These are phyloP conservation scores for Aspergillus melleus DNA, from an alignment of 2,329 filamentous ascomycete genomes.

Conservation along the genomic window DNA sequence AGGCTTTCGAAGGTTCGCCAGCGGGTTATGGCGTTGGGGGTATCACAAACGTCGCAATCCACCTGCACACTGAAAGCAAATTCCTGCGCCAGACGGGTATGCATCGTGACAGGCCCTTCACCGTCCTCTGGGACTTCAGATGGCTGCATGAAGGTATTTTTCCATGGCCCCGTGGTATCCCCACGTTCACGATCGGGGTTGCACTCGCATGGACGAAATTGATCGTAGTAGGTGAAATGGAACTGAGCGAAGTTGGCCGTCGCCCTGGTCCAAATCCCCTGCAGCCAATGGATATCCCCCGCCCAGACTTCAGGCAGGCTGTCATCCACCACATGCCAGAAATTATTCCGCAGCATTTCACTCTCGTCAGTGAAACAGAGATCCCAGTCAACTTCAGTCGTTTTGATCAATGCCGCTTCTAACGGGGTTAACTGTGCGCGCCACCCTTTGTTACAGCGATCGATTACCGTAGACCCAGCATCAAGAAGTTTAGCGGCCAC, in stretches of 20 bases:
- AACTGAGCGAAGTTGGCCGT: constrained; percentile 32
- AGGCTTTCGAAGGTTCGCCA: constrained; percentile 20
- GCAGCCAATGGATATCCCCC: background rate
- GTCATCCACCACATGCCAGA: constrained; percentile 13
- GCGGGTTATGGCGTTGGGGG: background rate
- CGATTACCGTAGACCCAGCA: constrained; percentile 35
- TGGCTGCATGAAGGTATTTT: background rate
- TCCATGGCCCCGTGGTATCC: background rate
- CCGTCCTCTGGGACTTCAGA: background rate
- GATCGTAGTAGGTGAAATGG: constrained; percentile 17
- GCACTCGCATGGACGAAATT: constrained; percentile 5
- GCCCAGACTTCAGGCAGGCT: background rate
- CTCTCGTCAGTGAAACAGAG: constrained; percentile 14
- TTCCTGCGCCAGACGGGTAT: constrained; percentile 20
- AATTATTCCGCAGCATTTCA: constrained; percentile 19
- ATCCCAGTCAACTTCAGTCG: constrained; percentile 32
- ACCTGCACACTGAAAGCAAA: constrained; percentile 8
- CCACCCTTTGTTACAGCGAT: constrained; percentile 23
- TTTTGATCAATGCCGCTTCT: constrained; percentile 29
- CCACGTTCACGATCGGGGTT: background rate
- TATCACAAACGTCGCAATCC: constrained; percentile 12
- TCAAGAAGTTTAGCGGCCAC: constrained; percentile 38
- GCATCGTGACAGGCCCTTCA: constrained; percentile 5
- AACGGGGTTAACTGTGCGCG: constrained; percentile 12
- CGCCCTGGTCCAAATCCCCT: constrained; percentile 25